Evolutionary conservation across 495 filamentous ascomycete species (phyloP), one percentile per base, ranked within the genome.

Genomic region (Penicillium canariense): DNA sequence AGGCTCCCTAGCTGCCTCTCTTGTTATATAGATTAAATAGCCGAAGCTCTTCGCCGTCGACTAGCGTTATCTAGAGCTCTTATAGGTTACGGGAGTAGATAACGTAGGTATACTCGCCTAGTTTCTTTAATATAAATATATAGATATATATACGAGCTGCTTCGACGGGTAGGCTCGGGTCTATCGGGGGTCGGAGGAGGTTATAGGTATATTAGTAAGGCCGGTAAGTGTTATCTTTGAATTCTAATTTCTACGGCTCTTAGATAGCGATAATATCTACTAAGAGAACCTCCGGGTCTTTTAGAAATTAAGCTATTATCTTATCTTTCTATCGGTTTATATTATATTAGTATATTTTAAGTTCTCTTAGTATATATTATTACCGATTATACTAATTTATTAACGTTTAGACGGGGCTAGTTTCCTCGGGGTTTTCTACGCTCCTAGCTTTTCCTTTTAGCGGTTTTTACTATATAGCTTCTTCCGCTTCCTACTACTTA

Each of bases 261-360:
- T 66, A 52, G 15, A 66, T 56, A 0, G 59, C 55, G 9, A 66
- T 65, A 12, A 65, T 50, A 26, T 58, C 55, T 0, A 52, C 48
- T 5, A 50, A 5, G 12, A 59, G 23, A 7, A 60, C 54, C 14
- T 4, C 39, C 2, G 39, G 44, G 23, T 66, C 53, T 9, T 44
- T 44, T 1, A 66, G 50, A 14, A 66, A 62, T 9, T 39, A 46
- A 0, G 59, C 59, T 53, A 66, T 66, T 1, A 66, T 52, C 18
- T 31, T 27, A n/a, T 62, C 62, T 12, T 55, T 56, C 6, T 49
- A 57, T 34, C 48, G 28, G 28, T 58, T 43, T 11, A 50, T 35
- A 26, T 66, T 66, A 18, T 66, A 62, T 22, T 60, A 45, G 6
- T 51, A 14, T 18, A 52, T 54, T 25, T 48, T 34, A 15, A 27